These are phyloP conservation scores for Coniochaeta sp. DNA, from an alignment of 2,329 filamentous ascomycete genomes.

Conservation along the genomic window DNA sequence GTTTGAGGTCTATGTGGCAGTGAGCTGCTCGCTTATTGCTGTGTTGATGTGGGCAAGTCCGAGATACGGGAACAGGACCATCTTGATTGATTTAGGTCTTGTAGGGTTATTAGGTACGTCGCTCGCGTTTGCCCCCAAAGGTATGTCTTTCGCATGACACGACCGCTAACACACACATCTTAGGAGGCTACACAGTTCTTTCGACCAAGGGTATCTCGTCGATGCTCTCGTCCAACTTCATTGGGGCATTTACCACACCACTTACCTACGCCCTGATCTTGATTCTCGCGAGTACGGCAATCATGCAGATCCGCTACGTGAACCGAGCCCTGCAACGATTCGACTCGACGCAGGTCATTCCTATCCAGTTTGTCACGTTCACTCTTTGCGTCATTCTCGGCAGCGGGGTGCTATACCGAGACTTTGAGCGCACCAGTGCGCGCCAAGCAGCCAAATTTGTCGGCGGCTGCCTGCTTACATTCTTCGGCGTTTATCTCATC, in stretches of 20 bases:
- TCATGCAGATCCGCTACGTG: constrained; percentile 97
- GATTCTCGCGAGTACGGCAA: constrained; percentile 72
- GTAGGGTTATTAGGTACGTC: constrained; percentile 83
- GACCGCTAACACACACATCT: constrained; percentile 4
- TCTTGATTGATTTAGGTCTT: constrained; percentile 86
- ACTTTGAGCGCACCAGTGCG: constrained; percentile 77
- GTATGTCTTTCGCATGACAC: neutral
- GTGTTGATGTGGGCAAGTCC: constrained; percentile 76
- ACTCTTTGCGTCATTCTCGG: constrained; percentile 93
- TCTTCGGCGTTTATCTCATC: constrained; percentile 95
- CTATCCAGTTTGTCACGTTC: constrained; percentile 94
- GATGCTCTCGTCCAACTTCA: constrained; percentile 83
- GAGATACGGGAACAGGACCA: constrained; percentile 73
- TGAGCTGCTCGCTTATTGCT: constrained; percentile 68
- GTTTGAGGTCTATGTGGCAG: constrained; percentile 82
- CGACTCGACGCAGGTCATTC: constrained; percentile 96
- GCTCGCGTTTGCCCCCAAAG: neutral
- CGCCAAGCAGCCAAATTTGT: constrained; percentile 77
- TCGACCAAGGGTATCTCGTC: constrained; percentile 96
- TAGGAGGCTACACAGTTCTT: constrained; percentile 90
- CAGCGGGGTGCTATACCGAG: constrained; percentile 86
- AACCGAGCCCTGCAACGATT: constrained; percentile 85
- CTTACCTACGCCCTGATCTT: constrained; percentile 82
- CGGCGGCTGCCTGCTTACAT: constrained; percentile 84
- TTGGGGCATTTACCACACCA: constrained; percentile 82